These are phyloP conservation scores for Xylariomycetidae sp. DNA, from an alignment of 2,329 filamentous ascomycete genomes.

Conservation along the genomic window DNA sequence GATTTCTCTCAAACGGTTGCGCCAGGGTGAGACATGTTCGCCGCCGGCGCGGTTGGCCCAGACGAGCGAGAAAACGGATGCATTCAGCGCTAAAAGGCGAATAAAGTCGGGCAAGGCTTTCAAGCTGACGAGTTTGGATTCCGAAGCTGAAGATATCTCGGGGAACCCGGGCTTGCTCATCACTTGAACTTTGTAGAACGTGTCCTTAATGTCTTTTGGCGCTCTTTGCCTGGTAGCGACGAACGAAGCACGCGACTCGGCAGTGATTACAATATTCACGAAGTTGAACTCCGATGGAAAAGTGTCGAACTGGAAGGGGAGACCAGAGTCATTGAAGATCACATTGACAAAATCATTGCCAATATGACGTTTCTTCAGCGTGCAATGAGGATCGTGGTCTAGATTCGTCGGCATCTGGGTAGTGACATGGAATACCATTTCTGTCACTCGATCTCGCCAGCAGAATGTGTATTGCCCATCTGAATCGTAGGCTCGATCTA, in stretches of 20 bases:
- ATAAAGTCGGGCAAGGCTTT: conserved; percentile 81
- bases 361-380: conserved; percentile 88
- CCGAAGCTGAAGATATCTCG: conserved; percentile 82
- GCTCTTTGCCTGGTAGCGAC: conserved; percentile 47
- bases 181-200: conserved; percentile 85
- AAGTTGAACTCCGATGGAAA: conserved; percentile 96
- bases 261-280: conserved; percentile 93
- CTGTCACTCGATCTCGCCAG: conserved; percentile 91
- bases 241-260: conserved; percentile 74
- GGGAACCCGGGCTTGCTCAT: conserved; percentile 87
- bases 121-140: conserved; percentile 83
- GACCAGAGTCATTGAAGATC: conserved; percentile 94
- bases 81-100: conserved; percentile 83
- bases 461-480: conserved; percentile 89
- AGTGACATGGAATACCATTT: conserved; percentile 91
- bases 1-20: conserved; percentile 80
- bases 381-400: conserved; percentile 69
- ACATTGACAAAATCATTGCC: conserved; percentile 98
- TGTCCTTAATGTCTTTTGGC: conserved; percentile 34
- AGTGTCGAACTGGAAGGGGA: conserved; percentile 82
- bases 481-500: conserved; percentile 70
- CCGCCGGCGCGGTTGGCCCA: conserved; percentile 74
- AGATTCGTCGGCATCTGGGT: conserved; percentile 95
- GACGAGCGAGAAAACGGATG: conserved; percentile 88
- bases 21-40: conserved; percentile 86